Evolutionary conservation across 2,329 filamentous ascomycete species (phyloP).

Genomic region (Aspergillus glaucus): DNA sequence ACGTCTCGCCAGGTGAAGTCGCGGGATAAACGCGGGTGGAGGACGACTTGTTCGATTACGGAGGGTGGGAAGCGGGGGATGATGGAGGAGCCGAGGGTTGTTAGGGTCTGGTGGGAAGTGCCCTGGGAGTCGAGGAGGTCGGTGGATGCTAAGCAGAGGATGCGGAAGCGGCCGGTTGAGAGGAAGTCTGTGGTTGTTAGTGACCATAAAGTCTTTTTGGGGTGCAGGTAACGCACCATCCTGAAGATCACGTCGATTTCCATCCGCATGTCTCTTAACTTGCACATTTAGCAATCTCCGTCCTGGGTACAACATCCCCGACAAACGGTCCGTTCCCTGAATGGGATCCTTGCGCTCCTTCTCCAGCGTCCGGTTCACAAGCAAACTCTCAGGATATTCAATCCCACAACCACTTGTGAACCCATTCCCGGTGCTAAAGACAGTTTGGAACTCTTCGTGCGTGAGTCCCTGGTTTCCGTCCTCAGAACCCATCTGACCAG

Average conservation of each 20-base stretch:
- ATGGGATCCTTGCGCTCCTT: conserved; percentile 17
- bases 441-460: conserved; percentile 30
- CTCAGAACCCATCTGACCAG: conserved; percentile 28
- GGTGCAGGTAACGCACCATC: conserved; percentile 18
- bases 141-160: conserved; percentile 28
- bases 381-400: conserved; percentile 28
- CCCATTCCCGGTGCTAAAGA: conserved; percentile 32
- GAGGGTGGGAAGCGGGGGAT: conserved; percentile 20
- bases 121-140: conserved; percentile 29
- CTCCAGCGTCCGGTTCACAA: conserved; percentile 17
- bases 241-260: conserved; percentile 28
- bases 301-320: conserved; percentile 30
- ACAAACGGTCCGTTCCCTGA: conserved; percentile 27
- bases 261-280: conserved; percentile 33
- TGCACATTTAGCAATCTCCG: conserved; percentile 28
- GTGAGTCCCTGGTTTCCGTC: conserved; percentile 21
- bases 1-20: conserved; percentile 30
- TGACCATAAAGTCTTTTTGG: not conserved
- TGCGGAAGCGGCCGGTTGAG: conserved; percentile 33
- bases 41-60: conserved; percentile 28
- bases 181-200: conserved; percentile 21
- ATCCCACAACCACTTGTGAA: conserved; percentile 37
- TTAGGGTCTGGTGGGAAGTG: conserved; percentile 19
- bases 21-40: conserved; percentile 24
- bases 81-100: conserved; percentile 12